phyloP scores from a whole-genome alignment of 2,329 filamentous ascomycete genomes.

The Aspergillus latus region DNA sequence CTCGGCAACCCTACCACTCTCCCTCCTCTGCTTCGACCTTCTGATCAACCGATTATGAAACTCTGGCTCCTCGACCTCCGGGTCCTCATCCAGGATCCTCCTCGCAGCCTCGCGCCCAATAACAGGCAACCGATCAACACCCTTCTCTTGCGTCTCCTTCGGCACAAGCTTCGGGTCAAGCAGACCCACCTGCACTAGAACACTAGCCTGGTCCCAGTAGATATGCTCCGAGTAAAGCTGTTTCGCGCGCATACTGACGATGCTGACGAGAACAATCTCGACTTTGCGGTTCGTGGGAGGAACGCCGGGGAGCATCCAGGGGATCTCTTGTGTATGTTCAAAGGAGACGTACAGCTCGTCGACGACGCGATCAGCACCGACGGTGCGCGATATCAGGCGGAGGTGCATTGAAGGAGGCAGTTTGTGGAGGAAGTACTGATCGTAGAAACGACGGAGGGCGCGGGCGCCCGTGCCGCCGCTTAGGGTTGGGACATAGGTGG shows the following conservation, averaged over 20 bases:
- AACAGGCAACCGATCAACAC: constrained; percentile 42
- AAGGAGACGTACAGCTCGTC: constrained; percentile 61
- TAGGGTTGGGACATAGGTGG: constrained; percentile 38
- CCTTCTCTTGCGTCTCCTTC: constrained; percentile 36
- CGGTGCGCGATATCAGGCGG: constrained; percentile 58
- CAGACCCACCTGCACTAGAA: constrained; percentile 59
- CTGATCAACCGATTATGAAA: constrained; percentile 38
- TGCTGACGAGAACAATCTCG: constrained; percentile 57
- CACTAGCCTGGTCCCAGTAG: constrained; percentile 64
- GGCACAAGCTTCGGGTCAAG: constrained; percentile 58
- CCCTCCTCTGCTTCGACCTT: constrained; percentile 19
- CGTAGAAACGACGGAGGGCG: constrained; percentile 54
- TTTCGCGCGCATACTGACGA: constrained; percentile 56
- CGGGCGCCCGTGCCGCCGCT: constrained; percentile 45
- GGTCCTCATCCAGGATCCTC: constrained; percentile 42
- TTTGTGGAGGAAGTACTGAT: constrained; percentile 55
- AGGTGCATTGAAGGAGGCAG: constrained; percentile 54
- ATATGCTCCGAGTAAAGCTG: constrained; percentile 58
- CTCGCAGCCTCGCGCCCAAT: constrained; percentile 42
- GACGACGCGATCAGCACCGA: constrained; percentile 59
- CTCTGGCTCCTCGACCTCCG: constrained; percentile 33
- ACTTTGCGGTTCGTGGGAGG: constrained; percentile 57
- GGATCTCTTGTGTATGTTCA: constrained; percentile 56
- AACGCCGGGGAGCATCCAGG: constrained; percentile 61
- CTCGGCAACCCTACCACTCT: constrained; percentile 23